phyloP scores from a whole-genome alignment of 192 early-diverging fungal species.

The Entomortierella chlamydospora region DNA sequence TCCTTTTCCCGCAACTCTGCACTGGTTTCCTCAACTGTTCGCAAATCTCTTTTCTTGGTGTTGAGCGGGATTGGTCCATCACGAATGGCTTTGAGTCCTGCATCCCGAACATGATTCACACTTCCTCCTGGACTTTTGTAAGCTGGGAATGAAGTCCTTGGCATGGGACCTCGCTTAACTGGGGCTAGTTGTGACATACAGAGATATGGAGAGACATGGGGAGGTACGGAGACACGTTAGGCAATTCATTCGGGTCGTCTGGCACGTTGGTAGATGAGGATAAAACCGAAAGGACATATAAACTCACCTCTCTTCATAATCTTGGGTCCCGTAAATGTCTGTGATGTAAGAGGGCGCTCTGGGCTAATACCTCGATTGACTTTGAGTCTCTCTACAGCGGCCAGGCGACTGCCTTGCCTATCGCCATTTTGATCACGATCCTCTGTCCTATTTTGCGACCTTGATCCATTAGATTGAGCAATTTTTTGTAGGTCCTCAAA shows the following conservation, averaged over 20 bases:
- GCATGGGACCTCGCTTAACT: constrained; percentile 23
- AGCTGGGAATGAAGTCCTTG: constrained; percentile 26
- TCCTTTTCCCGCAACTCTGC: constrained; percentile 19
- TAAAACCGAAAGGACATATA: not conserved
- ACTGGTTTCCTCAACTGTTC: constrained; percentile 29
- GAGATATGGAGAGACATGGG: too few relatives aligned
- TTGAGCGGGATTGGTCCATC: constrained; percentile 44
- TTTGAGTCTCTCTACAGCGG: constrained; percentile 42
- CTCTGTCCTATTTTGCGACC: not conserved
- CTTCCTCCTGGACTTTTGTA: constrained; percentile 23
- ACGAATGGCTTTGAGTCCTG: constrained; percentile 48
- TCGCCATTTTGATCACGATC: constrained; percentile 17
- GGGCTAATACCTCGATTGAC: constrained; percentile 42
- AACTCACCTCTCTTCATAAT: constrained; percentile 40
- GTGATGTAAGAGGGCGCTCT: constrained; percentile 32
- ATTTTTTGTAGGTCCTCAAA: constrained; percentile 45
- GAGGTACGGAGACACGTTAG: too few relatives aligned
- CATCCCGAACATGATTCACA: constrained; percentile 38
- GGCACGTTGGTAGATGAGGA: not conserved
- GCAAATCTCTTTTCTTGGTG: constrained; percentile 37
- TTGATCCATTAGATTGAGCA: constrained; percentile 9
- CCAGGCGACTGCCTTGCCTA: constrained; percentile 15
- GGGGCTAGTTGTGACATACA: constrained; percentile 35
- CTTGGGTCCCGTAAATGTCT: constrained; percentile 27
- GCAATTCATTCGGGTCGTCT: too few relatives aligned